Base-by-base conservation (phyloP, 192 early-diverging fungal species). In the Funneliformis mosseae region DNA sequence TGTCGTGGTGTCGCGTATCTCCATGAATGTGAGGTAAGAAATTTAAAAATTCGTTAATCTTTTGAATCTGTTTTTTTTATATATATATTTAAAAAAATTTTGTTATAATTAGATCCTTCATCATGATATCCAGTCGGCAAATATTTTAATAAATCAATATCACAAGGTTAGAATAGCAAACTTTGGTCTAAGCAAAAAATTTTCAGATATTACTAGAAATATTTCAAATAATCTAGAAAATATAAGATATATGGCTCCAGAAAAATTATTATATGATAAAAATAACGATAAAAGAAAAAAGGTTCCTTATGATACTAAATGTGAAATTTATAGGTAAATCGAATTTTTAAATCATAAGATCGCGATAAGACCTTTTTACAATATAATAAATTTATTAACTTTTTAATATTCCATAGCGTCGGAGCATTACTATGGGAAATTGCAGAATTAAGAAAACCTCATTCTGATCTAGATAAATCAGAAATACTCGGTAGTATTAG, bases 1-100 rank as follows among this genome's bases (percentile, higher is more conserved):
- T 74, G 81, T 18, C 78, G 82, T 41, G 82, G 85, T 11, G 76
- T 85, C 67, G 76, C 63, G 45, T 85, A 81, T 63, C 81, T 85
- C 67, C 82, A 85, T 16, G 75, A 78, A 18, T 25, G 16, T 4
- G 39, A 68, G 14, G 66, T 68, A 18, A 6, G 16, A 0, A 7
- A 21, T 55, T 55, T 55, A 21, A 6, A 68, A 7, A 39, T 1
- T 33, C 11, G 5, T 67, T 28, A 14, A 33, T 12, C n/a, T 67
- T 16, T 16, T 38, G 25, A 38, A 38, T 33, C 38, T 68, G 39
- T 16, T 18, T 16, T 18, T 14, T 14, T 6, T 21, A 48, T 48
- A 21, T 4, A 33, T 33, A 33, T 33, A 33, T 33, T 33, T 33
- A 33, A 33, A 33, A 33, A 33, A 33, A 33, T 2, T 2, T 2